Percentiles rank a stretch among this genome's conserved stretches.
These are phyloP conservation scores for Centrapalus pauciflorus DNA, from an alignment of 129 eudicot genomes.

Conservation along the genomic window DNA sequence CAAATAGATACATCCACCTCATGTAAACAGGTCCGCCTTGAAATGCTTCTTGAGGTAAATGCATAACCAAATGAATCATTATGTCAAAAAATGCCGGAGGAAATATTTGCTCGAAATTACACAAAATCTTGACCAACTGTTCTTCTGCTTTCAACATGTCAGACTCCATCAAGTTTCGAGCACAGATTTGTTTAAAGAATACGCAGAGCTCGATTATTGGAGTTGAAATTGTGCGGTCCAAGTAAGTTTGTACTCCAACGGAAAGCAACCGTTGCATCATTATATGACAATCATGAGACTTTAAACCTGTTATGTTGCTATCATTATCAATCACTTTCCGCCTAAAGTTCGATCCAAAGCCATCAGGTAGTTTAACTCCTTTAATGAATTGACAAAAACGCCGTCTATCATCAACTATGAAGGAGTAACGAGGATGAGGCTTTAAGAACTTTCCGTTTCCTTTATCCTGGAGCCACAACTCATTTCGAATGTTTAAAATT, in stretches of 20 bases:
- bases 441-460: not conserved
- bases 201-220: not conserved
- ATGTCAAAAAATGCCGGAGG: constrained; percentile 10
- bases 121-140: not conserved
- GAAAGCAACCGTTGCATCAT: not conserved
- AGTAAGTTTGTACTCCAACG: not conserved
- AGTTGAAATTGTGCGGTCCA: not conserved
- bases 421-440: not conserved
- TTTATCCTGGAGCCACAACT: not conserved
- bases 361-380: not conserved
- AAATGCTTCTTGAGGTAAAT: not conserved
- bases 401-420: not conserved
- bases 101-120: not conserved
- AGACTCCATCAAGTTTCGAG: not conserved
- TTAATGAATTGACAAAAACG: not conserved
- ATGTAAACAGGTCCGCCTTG: not conserved
- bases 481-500: not conserved
- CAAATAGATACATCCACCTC: not conserved
- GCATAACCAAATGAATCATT: not conserved
- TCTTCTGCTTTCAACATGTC: not conserved
- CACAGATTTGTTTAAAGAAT: not conserved
- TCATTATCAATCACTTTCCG: not conserved
- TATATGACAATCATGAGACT: not conserved
- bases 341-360: not conserved
- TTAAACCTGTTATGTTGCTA: not conserved